Base-by-base conservation (phyloP, 2,329 filamentous ascomycete genomes). In the Beauveria varroae region DNA sequence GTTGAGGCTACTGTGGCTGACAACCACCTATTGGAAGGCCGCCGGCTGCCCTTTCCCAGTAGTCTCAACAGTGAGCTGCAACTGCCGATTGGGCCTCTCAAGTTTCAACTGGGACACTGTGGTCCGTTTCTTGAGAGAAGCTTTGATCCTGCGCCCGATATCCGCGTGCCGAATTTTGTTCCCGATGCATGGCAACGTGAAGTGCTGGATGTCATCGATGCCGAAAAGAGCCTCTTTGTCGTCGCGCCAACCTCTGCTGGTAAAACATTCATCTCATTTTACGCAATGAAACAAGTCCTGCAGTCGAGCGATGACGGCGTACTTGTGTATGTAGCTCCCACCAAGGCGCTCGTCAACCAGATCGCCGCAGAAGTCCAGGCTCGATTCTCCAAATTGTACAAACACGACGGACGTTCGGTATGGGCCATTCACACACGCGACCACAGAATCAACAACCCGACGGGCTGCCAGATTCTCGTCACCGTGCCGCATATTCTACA, bases 231-330 rank as follows among this genome's bases (percentile, higher is more conserved):
- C 66, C 75, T 91, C 0, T 86, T 93, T 62, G 87, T 91, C 0
- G 85, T 93, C 9, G 89, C 89, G 0, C 89, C 89, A 0, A 93
- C 89, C 0, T 90, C 86, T 26, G 86, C 90, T 0, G 90, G 90
- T 64, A 93, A 93, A 72, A 93, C 89, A 0, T 93, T 93, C 71
- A 93, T 93, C 62, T 88, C 85, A 1, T 93, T 93, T 71, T 92
- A 93, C 67, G 89, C 89, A 1, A 93, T 93, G 87, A 87, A 89
- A 68, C 86, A 90, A 68, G 77, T 92, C 1, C 76, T 93, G 10
- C 79, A 88, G 68, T 80, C 81, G 4, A 84, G 83, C 64, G 83
- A 93, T 63, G 84, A 91, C 54, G 86, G 84, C 3, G 81, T 93
- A 3, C 73, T 93, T 7, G 86, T 93, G 0, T 93, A 93, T 65